Percentiles rank a stretch among this genome's conserved stretches.
Conservation (phyloP, 345 rosid species). For the Eucalyptus pauciflora region DNA sequence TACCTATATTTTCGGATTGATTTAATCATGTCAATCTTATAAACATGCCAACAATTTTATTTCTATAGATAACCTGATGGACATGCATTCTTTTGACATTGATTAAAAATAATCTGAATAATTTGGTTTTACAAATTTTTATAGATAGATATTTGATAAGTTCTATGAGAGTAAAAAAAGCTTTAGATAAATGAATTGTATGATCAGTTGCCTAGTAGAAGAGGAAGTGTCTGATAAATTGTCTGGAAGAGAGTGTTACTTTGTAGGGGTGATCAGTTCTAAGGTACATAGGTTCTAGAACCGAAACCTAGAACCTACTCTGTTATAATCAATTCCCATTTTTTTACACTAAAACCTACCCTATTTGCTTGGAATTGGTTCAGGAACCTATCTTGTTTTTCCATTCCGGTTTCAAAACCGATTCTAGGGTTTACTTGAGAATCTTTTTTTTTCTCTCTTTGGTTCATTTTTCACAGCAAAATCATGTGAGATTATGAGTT, state of each 20-base stretch:
- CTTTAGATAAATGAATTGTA: neutral
- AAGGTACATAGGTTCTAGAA: too few species aligned
- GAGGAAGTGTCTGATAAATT: neutral
- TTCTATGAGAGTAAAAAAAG: neutral
- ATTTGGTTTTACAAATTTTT: neutral
- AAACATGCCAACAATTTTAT: neutral
- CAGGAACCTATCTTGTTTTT: too few species aligned
- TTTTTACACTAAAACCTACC: too few species aligned
- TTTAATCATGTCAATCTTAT: neutral
- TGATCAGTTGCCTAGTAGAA: neutral
- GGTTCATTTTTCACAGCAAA: too few species aligned
- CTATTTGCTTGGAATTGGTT: too few species aligned
- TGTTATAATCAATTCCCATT: too few species aligned
- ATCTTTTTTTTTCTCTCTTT: too few species aligned
- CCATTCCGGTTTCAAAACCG: accelerated
- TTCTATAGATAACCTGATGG: neutral
- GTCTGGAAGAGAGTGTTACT: neutral
- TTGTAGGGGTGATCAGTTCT: too few species aligned
- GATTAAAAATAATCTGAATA: neutral
- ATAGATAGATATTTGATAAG: neutral
- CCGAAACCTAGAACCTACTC: too few species aligned
- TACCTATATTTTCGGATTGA: neutral
- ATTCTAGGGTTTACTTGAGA: too few species aligned
- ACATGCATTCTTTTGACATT: neutral
- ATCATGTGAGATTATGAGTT: too few species aligned